Evolutionary conservation across 257 asterid species (phyloP), one percentile per base, ranked within the genome.

Genomic region (Solanum sitiens): DNA sequence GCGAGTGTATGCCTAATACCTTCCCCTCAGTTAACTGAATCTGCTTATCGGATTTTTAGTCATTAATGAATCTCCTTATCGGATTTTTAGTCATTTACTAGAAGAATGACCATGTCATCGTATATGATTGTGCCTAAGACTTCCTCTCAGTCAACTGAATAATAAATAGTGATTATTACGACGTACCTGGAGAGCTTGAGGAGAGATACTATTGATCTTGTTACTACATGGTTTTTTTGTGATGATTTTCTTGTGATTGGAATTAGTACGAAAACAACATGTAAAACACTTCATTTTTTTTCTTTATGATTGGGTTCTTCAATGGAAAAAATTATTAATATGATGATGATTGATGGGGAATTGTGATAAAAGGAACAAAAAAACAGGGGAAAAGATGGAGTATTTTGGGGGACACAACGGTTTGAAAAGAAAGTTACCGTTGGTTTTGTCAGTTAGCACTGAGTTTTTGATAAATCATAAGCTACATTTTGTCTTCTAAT

Each of bases 281-380:
- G 91, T 83, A 80, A 93, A 90, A 77, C 94, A 93, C 80, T 91
- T 89, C 95, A 93, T 93, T 72, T 68, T 86, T 86, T 83, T 16
- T 32, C 79, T 33, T 13, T 16, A n/a, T 53, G 42, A 23, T 47
- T 37, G n/a, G 15, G 18, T 33, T 35, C 13, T 87, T 83, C 23
- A 71, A 39, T 37, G 82, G 44, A n/a, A 9, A 53, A 73, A 23
- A 73, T 15, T 3, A 27, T 67, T 20, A 67, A 4, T 25, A 18
- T 71, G 44, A 71, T 35, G 32, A 77, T 44, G 33, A 42, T 42
- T 20, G 23, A 45, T 47, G 27, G 65, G 65, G 42, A 25, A 12
- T 7, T 86, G 44, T 86, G 72, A 50, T 23, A 27, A 50, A 70
- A 67, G 72, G 7, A 86, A 63, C 6, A 14, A 45, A 40, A 53